A percentile compares a stretch with the other conserved stretches of the same genome.
phyloP scores from a whole-genome alignment of 495 filamentous ascomycete genomes.

The Podospora comata region DNA sequence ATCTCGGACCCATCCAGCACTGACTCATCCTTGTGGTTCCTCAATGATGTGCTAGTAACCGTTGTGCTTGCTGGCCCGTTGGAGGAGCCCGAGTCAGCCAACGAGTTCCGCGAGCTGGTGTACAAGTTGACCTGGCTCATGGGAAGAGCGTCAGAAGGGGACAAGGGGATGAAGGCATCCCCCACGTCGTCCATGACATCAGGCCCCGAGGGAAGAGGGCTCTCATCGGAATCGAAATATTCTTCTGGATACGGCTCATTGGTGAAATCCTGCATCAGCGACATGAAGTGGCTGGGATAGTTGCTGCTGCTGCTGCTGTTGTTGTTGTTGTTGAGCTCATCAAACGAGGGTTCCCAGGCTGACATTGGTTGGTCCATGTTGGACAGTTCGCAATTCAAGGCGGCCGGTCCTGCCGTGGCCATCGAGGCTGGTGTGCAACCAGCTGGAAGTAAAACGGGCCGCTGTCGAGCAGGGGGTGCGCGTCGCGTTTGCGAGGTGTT shows the following conservation, averaged over 20 bases:
- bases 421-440: not conserved
- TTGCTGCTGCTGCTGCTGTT: not conserved
- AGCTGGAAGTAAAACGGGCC: not conserved
- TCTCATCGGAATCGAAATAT: conserved; percentile 4
- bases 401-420: conserved; percentile 2
- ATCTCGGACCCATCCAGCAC: conserved; percentile 11
- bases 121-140: not conserved
- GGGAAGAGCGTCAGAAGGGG: not conserved
- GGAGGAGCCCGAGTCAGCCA: conserved; percentile 5
- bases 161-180: not conserved
- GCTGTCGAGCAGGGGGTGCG: not conserved
- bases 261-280: not conserved
- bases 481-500: not conserved
- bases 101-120: not conserved
- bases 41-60: not conserved
- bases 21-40: not conserved
- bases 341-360: not conserved
- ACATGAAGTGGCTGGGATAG: not conserved
- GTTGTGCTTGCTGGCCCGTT: not conserved
- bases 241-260: not conserved
- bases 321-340: not conserved
- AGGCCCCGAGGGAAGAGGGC: not conserved
- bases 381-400: not conserved
- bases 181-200: not conserved
- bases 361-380: conserved; percentile 5